Evolutionary conservation across 2,329 filamentous ascomycete genomes (phyloP).

Genomic region (Nemania sp.): DNA sequence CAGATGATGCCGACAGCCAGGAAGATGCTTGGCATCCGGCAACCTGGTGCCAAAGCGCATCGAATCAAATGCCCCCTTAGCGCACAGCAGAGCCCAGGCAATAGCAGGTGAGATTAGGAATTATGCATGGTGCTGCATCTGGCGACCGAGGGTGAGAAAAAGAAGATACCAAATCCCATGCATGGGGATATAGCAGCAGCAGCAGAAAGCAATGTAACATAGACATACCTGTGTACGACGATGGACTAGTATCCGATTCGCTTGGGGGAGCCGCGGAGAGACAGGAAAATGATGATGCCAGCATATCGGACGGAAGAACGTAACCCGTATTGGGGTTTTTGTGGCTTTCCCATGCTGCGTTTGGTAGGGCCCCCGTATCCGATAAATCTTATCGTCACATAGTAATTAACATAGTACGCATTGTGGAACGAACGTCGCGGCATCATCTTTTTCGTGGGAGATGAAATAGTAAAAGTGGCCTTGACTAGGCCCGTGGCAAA

Average conservation of each 20-base stretch:
- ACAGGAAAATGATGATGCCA: background rate
- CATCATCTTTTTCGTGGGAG: background rate
- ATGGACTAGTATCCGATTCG: constrained; percentile 11
- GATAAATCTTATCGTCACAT: background rate
- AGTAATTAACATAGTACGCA: too few relatives aligned
- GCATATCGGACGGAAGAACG: background rate
- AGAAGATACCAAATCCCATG: constrained; percentile 1
- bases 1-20: background rate
- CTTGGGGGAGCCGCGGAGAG: background rate
- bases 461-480: background rate
- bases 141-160: constrained; percentile 17
- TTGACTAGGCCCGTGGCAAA: background rate
- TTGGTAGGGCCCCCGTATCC: background rate
- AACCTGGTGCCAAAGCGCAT: constrained; percentile 1
- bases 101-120: background rate
- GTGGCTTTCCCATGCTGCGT: background rate
- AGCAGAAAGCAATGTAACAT: constrained; percentile 18
- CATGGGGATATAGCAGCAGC: constrained; percentile 3
- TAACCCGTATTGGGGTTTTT: background rate
- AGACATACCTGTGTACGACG: background rate
- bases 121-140: constrained; percentile 22
- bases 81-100: constrained; percentile 10
- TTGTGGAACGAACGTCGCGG: too few relatives aligned
- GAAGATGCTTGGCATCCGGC: constrained; percentile 5
- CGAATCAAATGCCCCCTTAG: constrained; percentile 13